phyloP scores from a whole-genome alignment of 164 flowering plant species.

The Dillenia turbinata region DNA sequence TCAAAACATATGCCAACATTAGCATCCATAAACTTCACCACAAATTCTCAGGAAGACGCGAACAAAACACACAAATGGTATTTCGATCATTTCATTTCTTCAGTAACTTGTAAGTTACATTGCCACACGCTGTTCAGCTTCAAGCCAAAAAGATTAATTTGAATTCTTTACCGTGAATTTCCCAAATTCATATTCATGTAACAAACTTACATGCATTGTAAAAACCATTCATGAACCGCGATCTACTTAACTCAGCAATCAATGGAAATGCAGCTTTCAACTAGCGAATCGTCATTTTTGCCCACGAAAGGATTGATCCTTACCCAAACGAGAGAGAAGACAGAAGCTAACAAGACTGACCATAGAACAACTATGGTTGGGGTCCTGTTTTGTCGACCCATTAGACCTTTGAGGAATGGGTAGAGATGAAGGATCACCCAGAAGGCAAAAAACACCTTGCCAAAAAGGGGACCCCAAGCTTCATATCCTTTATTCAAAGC shows the following conservation, averaged over 20 bases:
- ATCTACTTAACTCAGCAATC: conserved; percentile 53
- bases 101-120: no score
- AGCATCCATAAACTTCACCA: no score
- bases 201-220: no score
- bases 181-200: no score
- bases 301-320: conserved; percentile 79
- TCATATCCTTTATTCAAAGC: conserved; percentile 89
- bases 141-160: no score
- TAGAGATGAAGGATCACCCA: conserved; percentile 96
- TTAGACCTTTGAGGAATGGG: conserved; percentile 96
- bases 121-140: no score
- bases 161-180: no score
- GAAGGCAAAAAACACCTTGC: conserved; percentile 86
- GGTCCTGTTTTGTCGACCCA: conserved; percentile 91
- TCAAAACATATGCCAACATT: no score
- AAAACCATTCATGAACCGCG: no score
- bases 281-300: conserved; percentile 23
- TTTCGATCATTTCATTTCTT: no score
- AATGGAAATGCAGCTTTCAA: conserved; percentile 63
- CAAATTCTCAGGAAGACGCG: no score
- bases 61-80: no score
- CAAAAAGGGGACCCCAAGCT: conserved; percentile 95
- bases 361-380: conserved; percentile 88
- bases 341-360: conserved; percentile 91
- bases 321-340: conserved; percentile 94